A percentile compares a stretch with the other conserved stretches of the same genome.
Conservation (phyloP, 352 stramenopile genomes). For the Phytophthora colocasiae region DNA sequence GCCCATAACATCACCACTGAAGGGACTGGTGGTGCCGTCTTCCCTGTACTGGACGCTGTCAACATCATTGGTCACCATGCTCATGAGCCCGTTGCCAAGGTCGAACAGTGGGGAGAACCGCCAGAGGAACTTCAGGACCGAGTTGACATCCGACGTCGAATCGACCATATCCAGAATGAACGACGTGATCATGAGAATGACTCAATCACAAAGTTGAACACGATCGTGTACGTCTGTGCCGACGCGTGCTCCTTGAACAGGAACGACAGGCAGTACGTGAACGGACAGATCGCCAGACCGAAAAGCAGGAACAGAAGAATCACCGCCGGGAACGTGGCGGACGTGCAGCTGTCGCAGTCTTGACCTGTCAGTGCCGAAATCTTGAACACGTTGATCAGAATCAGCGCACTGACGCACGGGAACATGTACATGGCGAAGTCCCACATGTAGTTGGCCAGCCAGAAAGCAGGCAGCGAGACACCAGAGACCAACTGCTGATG, state of each 20-base stretch:
- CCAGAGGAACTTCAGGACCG: conserved; percentile 67
- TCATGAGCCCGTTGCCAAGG: conserved; percentile 34
- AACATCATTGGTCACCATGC: not conserved
- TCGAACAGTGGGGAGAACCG: conserved; percentile 67
- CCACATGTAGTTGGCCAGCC: conserved; percentile 94
- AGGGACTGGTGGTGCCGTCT: conserved; percentile 28
- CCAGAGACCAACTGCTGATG: conserved; percentile 96
- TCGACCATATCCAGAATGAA: conserved; percentile 53
- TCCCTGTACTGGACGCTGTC: conserved; percentile 2
- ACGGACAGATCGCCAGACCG: conserved; percentile 66
- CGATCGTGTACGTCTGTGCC: conserved; percentile 65
- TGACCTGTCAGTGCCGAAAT: conserved; percentile 31
- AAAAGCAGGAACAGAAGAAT: conserved; percentile 68
- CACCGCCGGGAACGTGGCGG: conserved; percentile 44
- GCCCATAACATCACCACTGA: conserved; percentile 55
- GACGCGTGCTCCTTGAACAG: conserved; percentile 59
- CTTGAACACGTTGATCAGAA: conserved; percentile 48
- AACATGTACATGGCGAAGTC: conserved; percentile 91
- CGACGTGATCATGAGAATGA: conserved; percentile 70
- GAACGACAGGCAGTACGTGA: conserved; percentile 68
- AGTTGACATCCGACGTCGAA: conserved; percentile 38
- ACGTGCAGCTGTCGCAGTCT: conserved; percentile 37
- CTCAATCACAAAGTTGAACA: conserved; percentile 66
- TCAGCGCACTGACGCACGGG: conserved; percentile 39
- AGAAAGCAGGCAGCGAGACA: conserved; percentile 93